A percentile compares a stretch with the other conserved stretches of the same genome.
phyloP scores from a whole-genome alignment of 805 yeast genomes.

The Tetrapisispora arboricola region DNA sequence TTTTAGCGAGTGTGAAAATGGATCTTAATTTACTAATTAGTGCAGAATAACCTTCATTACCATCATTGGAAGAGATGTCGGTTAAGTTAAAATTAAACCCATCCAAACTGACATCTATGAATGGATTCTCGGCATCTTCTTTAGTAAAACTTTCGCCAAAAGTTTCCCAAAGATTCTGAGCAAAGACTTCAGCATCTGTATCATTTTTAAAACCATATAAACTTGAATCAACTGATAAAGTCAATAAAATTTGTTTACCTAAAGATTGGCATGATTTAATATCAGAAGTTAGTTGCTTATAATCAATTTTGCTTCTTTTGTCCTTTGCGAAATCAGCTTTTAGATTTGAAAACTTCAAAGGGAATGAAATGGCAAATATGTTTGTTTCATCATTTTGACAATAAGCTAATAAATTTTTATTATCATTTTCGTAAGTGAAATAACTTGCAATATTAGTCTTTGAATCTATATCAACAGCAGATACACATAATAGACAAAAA shows the following conservation, averaged over 20 bases:
- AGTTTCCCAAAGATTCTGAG: conserved; percentile 48
- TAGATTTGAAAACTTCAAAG: conserved; percentile 46
- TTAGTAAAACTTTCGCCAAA: conserved; percentile 44
- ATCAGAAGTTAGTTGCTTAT: conserved; percentile 51
- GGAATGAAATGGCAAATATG: conserved; percentile 60
- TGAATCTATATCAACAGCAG: conserved; percentile 31
- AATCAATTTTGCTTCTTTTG: conserved; percentile 35
- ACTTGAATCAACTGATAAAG: conserved; percentile 62
- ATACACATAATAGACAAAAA: neutral
- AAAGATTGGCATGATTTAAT: conserved; percentile 62
- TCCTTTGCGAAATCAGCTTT: conserved; percentile 49
- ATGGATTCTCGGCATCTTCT: conserved; percentile 43
- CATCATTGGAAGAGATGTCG: conserved; percentile 39
- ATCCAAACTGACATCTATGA: conserved; percentile 68
- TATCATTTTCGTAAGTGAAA: conserved; percentile 88
- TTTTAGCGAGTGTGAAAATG: conserved; percentile 42
- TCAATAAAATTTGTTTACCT: conserved; percentile 68
- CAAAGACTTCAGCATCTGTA: conserved; percentile 59
- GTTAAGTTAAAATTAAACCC: conserved; percentile 84
- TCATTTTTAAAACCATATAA: conserved; percentile 81
- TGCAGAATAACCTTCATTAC: conserved; percentile 54
- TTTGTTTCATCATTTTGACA: conserved; percentile 64
- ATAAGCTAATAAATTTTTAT: conserved; percentile 39
- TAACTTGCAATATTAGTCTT: conserved; percentile 61
- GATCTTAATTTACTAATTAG: conserved; percentile 45